Conservation (phyloP, 345 rosid genomes). For the Leavenworthia alabamica region DNA sequence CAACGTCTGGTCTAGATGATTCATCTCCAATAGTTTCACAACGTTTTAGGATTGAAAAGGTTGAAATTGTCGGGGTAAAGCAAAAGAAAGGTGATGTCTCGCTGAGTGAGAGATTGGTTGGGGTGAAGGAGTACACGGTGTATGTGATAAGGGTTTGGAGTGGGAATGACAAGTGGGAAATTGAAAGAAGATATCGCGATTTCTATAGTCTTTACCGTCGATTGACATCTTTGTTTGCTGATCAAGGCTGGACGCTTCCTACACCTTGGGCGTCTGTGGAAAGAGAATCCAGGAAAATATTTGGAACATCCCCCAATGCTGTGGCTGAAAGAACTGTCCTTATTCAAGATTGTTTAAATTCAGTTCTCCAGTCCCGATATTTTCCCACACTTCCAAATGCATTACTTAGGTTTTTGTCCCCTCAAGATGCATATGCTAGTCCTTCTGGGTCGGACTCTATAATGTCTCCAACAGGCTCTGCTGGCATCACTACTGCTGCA, state of each 20-base stretch:
- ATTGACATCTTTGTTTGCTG: conserved; percentile 62
- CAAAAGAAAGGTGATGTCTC: conserved; percentile 92
- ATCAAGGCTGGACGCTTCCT: conserved; percentile 83
- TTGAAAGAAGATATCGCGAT: conserved; percentile 92
- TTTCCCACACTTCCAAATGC: conserved; percentile 59
- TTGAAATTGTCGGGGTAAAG: conserved; percentile 86
- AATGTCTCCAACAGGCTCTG: conserved; percentile 34
- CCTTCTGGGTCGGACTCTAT: conserved; percentile 37
- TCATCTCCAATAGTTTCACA: conserved; percentile 33
- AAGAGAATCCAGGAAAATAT: conserved; percentile 72
- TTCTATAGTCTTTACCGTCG: conserved; percentile 76
- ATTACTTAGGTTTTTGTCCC: conserved; percentile 65
- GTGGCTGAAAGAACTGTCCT: conserved; percentile 78
- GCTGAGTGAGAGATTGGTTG: conserved; percentile 87
- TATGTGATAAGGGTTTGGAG: conserved; percentile 74
- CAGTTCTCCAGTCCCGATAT: conserved; percentile 53
- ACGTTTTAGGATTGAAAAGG: conserved; percentile 54
- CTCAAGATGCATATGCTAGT: conserved; percentile 52
- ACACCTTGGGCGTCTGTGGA: conserved; percentile 76
- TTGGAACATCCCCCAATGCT: conserved; percentile 78
- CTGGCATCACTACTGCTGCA: conserved; percentile 17
- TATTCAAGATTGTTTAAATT: conserved; percentile 75
- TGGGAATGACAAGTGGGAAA: conserved; percentile 77
- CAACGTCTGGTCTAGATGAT: conserved; percentile 54
- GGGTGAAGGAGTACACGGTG: conserved; percentile 86